Conservation (phyloP, 2,329 filamentous ascomycete genomes). For the Aspergillus terreus region DNA sequence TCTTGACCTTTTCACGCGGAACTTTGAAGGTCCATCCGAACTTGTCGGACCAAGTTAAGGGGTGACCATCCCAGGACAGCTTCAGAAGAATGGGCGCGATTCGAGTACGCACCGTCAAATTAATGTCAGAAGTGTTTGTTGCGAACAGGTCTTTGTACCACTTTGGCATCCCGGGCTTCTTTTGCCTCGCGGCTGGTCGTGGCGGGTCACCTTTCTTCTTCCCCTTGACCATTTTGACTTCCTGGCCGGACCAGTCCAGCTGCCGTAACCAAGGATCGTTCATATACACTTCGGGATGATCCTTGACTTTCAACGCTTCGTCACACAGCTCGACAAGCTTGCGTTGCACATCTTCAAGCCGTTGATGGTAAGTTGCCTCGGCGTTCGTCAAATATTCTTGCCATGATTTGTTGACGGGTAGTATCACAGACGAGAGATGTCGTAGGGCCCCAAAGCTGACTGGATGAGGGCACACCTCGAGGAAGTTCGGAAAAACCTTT, state of each 20-base stretch:
- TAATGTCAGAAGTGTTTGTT: constrained; percentile 63
- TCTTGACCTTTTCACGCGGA: constrained; percentile 55
- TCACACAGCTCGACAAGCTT: constrained; percentile 71
- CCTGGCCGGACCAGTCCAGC: constrained; percentile 92
- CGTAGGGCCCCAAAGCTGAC: constrained; percentile 94
- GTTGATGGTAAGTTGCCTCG: constrained; percentile 75
- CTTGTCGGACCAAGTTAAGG: constrained; percentile 87
- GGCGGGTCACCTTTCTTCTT: constrained; percentile 82
- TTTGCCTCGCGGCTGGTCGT: constrained; percentile 75
- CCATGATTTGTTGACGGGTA: constrained; percentile 88
- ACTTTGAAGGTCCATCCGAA: constrained; percentile 92
- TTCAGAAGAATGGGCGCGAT: constrained; percentile 81
- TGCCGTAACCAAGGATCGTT: constrained; percentile 89
- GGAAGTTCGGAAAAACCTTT: constrained; percentile 85
- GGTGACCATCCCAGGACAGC: constrained; percentile 83
- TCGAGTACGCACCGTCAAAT: constrained; percentile 78
- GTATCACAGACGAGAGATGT: constrained; percentile 87
- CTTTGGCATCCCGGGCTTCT: constrained; percentile 87
- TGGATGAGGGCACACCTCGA: constrained; percentile 88
- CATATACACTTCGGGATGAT: constrained; percentile 63
- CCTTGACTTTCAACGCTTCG: constrained; percentile 71
- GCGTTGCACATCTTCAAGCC: constrained; percentile 73
- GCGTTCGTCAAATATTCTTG: constrained; percentile 77
- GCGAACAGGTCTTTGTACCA: constrained; percentile 93
- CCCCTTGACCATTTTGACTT: constrained; percentile 84